phyloP scores from a whole-genome alignment of 129 eudicot genomes.

The Flaveria linearis region DNA sequence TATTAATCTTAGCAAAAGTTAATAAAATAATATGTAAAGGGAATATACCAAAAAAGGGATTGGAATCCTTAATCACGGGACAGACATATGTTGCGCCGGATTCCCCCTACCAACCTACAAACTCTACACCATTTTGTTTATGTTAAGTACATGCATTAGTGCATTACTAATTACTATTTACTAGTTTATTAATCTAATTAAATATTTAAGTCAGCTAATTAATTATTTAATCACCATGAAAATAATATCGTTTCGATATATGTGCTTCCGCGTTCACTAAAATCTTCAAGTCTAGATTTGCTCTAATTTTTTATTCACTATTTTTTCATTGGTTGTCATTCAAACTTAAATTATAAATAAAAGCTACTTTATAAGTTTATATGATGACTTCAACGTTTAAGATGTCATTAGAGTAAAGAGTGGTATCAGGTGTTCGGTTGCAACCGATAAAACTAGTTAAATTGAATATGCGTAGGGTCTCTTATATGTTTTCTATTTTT shows the following conservation, averaged over 20 bases:
- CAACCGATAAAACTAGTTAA: background rate
- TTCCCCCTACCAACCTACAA: slow-evolving; percentile 42
- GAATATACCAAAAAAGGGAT: slow-evolving; percentile 22
- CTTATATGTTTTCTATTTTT: too few relatives aligned
- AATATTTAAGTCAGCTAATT: slow-evolving; percentile 3
- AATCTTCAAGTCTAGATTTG: slow-evolving; percentile 24
- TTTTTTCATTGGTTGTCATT: slow-evolving; percentile 7
- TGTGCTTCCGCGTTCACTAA: slow-evolving; percentile 30
- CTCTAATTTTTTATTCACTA: background rate
- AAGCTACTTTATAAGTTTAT: background rate
- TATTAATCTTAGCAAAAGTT: too few relatives aligned
- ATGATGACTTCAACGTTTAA: background rate
- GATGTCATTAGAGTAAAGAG: background rate
- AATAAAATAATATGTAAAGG: too few relatives aligned
- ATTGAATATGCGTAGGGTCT: too few relatives aligned
- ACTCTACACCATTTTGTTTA: slow-evolving; percentile 12
- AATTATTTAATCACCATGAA: slow-evolving; percentile 22
- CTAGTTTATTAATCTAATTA: slow-evolving; percentile 23
- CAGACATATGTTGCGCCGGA: slow-evolving; percentile 35
- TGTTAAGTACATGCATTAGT: slow-evolving; percentile 7
- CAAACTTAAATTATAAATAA: background rate
- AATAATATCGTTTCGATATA: slow-evolving; percentile 21
- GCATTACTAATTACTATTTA: slow-evolving; percentile 11
- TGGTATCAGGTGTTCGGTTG: background rate
- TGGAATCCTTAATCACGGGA: slow-evolving; percentile 35